A percentile compares a stretch with the other conserved stretches of the same genome.
These are phyloP conservation scores for Diospyros lotus DNA, from an alignment of 148 eudicot genomes.

Conservation along the genomic window DNA sequence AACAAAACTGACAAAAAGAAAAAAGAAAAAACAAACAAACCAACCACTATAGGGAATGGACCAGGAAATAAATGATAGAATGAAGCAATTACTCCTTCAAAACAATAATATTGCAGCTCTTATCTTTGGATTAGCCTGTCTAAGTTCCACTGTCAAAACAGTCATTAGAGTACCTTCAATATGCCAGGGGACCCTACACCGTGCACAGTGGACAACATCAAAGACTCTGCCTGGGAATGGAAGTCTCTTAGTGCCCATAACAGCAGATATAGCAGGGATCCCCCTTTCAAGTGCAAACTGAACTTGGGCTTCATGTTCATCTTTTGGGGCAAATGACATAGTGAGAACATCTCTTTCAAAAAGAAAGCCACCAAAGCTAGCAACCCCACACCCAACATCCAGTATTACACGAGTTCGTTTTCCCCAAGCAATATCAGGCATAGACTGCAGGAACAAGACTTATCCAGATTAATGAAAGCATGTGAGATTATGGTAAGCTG, in stretches of 20 bases:
- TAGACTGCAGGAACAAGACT: slow-evolving; percentile 10
- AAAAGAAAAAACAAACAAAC: neutral
- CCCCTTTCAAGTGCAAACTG: slow-evolving; percentile 55
- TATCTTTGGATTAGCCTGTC: no score
- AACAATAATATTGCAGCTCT: no score
- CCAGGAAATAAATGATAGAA: no score
- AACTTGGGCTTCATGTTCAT: slow-evolving; percentile 51
- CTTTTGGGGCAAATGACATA: slow-evolving; percentile 51
- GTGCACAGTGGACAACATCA: slow-evolving; percentile 45
- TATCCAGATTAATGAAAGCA: no score
- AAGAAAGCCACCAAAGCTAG: slow-evolving; percentile 46
- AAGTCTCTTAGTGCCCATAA: slow-evolving; percentile 41
- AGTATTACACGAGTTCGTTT: slow-evolving; percentile 33
- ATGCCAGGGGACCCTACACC: slow-evolving; percentile 51
- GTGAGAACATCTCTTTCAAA: slow-evolving; percentile 44
- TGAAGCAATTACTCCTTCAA: no score
- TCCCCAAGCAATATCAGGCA: slow-evolving; percentile 42
- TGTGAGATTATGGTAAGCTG: no score
- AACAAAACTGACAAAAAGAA: no score
- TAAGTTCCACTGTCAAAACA: neutral
- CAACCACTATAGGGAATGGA: neutral
- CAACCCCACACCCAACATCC: slow-evolving; percentile 59
- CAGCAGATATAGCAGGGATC: slow-evolving; percentile 45
- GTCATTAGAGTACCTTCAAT: slow-evolving; percentile 29
- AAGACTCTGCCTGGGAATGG: slow-evolving; percentile 39